Evolutionary conservation across 176 grass and related monocot genomes (phyloP).

Genomic region (Phragmites australis): DNA sequence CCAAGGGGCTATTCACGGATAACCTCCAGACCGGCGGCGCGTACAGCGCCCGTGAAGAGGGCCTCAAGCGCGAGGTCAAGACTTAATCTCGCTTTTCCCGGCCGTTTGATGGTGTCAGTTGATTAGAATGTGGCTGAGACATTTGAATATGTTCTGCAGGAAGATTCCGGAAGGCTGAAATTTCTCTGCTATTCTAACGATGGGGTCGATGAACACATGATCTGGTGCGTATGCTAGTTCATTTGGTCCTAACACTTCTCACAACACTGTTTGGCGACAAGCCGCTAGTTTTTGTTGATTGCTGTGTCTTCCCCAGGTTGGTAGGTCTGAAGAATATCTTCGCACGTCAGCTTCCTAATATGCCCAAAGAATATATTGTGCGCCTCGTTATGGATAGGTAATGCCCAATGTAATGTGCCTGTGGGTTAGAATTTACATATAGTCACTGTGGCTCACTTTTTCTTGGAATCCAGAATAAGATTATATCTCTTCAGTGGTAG

Average conservation of each 20-base stretch:
- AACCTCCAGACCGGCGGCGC: constrained; percentile 96
- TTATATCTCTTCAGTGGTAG: constrained; percentile 10
- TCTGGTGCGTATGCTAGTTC: constrained; percentile 62
- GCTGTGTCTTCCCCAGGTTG: constrained; percentile 56
- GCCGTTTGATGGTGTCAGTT: not conserved
- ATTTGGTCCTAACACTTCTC: not conserved
- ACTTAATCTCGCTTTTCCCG: constrained; percentile 16
- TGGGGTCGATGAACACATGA: constrained; percentile 97
- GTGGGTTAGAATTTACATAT: not conserved
- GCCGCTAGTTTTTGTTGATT: constrained; percentile 2
- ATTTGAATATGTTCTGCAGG: constrained; percentile 51
- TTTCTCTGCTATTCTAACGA: constrained; percentile 95
- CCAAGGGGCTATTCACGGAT: constrained; percentile 87
- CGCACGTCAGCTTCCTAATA: constrained; percentile 95
- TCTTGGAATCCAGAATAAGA: not conserved
- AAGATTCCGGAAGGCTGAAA: constrained; percentile 81
- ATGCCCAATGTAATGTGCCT: constrained; percentile 2
- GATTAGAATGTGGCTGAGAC: constrained; percentile 15
- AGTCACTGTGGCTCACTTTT: not conserved
- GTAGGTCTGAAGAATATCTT: constrained; percentile 99
- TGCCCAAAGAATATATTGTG: constrained; percentile 98
- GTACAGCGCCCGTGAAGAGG: constrained; percentile 88
- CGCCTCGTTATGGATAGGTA: constrained; percentile 99
- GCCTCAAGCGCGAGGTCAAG: constrained; percentile 84
- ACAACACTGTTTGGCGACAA: not conserved